Conservation (phyloP, 371 early-diverging fungal species). For the Sporodiniella umbellata region DNA sequence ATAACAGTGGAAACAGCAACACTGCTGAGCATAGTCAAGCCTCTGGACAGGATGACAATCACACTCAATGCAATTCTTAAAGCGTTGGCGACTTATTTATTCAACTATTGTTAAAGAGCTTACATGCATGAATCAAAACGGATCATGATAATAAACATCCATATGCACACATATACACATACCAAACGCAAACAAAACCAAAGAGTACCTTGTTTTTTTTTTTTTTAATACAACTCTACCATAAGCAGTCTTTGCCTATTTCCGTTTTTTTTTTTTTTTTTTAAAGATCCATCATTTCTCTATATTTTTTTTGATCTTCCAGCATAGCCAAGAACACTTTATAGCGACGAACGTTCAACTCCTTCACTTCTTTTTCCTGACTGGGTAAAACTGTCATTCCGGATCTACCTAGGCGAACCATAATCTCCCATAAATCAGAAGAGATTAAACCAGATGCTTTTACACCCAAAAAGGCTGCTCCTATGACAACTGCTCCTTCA, state of each 20-base stretch:
- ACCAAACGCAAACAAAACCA: too few species aligned
- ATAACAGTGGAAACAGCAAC: not conserved
- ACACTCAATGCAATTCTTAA: not conserved
- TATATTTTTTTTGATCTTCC: slow-evolving; percentile 52
- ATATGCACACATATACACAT: too few species aligned
- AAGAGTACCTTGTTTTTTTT: too few species aligned
- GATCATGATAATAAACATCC: not conserved
- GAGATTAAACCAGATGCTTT: slow-evolving; percentile 43
- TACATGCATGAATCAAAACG: not conserved
- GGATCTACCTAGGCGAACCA: slow-evolving; percentile 53
- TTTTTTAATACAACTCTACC: too few species aligned
- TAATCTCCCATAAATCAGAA: slow-evolving; percentile 48
- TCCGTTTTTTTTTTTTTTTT: too few species aligned
- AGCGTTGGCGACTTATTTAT: not conserved
- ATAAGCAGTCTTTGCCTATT: too few species aligned
- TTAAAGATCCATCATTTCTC: slow-evolving; percentile 43
- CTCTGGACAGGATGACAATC: not conserved
- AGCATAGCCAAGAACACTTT: slow-evolving; percentile 59
- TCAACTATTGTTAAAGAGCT: not conserved
- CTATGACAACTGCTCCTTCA: slow-evolving; percentile 68
- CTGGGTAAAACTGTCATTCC: slow-evolving; percentile 53
- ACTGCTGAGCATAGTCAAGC: not conserved
- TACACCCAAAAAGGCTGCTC: slow-evolving; percentile 68
- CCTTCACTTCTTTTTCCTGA: slow-evolving; percentile 21
- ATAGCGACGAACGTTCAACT: slow-evolving; percentile 54